phyloP scores from a whole-genome alignment of 1,139 yeast species.

The Wickerhamomyces sp. region DNA sequence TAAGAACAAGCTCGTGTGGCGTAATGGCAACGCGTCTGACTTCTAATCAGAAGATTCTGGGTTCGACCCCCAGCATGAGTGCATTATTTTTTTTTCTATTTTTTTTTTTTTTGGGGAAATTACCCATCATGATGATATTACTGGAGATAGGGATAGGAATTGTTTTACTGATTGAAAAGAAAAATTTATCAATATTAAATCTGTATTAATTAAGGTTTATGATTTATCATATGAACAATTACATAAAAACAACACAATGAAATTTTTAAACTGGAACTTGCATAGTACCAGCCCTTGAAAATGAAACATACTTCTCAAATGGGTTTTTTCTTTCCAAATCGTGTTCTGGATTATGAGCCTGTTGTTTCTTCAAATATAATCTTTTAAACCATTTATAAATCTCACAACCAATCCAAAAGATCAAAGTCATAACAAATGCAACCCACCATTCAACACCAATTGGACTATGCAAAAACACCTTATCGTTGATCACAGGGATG shows the following conservation, averaged over 20 bases:
- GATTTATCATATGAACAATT: neutral
- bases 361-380: slow-evolving; percentile 39
- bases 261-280: slow-evolving; percentile 6
- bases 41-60: slow-evolving; percentile 56
- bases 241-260: neutral
- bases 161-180: too few species aligned
- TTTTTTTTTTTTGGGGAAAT: too few species aligned
- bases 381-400: slow-evolving; percentile 66
- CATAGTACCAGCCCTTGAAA: slow-evolving; percentile 37
- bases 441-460: slow-evolving; percentile 85
- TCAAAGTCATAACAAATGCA: slow-evolving; percentile 57
- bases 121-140: too few species aligned
- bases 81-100: slow-evolving; percentile 25
- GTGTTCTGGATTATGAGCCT: slow-evolving; percentile 53
- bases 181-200: too few species aligned
- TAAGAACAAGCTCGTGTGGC: slow-evolving; percentile 50
- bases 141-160: too few species aligned
- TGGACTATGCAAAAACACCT: slow-evolving; percentile 70
- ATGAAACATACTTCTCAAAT: slow-evolving; percentile 55
- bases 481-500: slow-evolving; percentile 79
- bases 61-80: slow-evolving; percentile 58
- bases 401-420: slow-evolving; percentile 60
- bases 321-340: slow-evolving; percentile 61
- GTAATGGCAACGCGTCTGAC: slow-evolving; percentile 61
- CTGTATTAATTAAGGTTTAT: neutral